phyloP scores from a whole-genome alignment of 73 alveolate species.

The Symbiodinium natans region DNA sequence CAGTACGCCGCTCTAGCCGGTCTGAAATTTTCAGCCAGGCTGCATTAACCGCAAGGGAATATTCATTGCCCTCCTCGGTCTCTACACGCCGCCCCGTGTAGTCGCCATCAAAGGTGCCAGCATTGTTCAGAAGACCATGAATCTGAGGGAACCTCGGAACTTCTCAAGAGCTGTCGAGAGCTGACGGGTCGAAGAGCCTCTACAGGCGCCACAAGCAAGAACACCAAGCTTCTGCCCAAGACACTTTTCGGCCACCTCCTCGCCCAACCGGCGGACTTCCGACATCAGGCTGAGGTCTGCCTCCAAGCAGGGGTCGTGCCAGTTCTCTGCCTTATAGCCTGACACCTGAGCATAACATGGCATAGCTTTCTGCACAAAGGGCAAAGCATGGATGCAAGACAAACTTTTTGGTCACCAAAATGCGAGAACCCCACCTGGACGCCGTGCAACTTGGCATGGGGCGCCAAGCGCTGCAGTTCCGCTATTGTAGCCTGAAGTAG shows the following conservation, averaged over 20 bases:
- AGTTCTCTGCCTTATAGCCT: too few relatives aligned
- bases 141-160: constrained; percentile 45
- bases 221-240: too few relatives aligned
- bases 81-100: constrained; percentile 78
- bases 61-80: constrained; percentile 85
- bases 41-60: constrained; percentile 57
- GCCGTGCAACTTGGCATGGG: not conserved
- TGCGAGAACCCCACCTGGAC: too few relatives aligned
- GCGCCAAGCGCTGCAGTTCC: constrained; percentile 5
- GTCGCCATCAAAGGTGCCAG: constrained; percentile 93
- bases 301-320: not conserved
- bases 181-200: too few relatives aligned
- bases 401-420: too few relatives aligned
- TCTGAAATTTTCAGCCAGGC: not conserved
- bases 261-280: constrained; percentile 60
- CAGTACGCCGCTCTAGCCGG: not conserved
- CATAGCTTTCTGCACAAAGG: too few relatives aligned
- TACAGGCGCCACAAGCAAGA: too few relatives aligned
- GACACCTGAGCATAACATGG: too few relatives aligned
- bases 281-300: constrained; percentile 93
- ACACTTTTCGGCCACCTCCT: constrained; percentile 32
- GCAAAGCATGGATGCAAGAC: too few relatives aligned
- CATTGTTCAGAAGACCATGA: constrained; percentile 74
- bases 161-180: too few relatives aligned
- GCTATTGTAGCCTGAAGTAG: not conserved